Base-by-base conservation (phyloP, 257 asterid genomes). In the Rhazya stricta region DNA sequence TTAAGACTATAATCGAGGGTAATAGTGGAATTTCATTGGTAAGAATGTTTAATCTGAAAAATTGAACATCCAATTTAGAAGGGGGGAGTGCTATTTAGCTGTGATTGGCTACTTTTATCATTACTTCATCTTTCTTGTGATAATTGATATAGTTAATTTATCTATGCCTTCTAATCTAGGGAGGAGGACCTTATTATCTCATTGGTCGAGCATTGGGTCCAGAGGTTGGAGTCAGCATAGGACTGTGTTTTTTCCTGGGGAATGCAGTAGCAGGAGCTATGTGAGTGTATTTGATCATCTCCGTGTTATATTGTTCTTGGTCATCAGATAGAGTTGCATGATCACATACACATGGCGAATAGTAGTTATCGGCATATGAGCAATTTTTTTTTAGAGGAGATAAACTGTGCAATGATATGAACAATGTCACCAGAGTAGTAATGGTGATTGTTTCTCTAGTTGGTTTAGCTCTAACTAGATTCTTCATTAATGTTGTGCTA, bases 181-280 rank as follows among this genome's bases (percentile, higher is more conserved):
- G 99, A 76, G 99, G 99, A 74, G 99, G 99, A 32, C 99, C 99
- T 77, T 94, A 94, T 82, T 94, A 94, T 86, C 97, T 94, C 72
- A 94, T 94, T 76, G 99, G 99, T 77, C 99, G 99, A 79, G 97
- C 99, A 77, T 88, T 94, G 93, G 97, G 97, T 81, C 99, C 99
- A 30, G 99, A 94, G 83, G 99, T 94, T 83, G 99, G 99, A 65
- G 97, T 94, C 69, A 94, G 99, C 94, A 94, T 94, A 68, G 99
- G 99, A 74, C 89, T 94, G 51, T 94, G 99, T 75, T 94, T 94
- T 89, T 94, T 94, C 88, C 96, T 94, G 71, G 99, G 99, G 84
- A 94, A 89, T 86, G 97, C 99, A 13, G 96, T 94, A 81, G 97
- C 97, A 74, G 99, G 97, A 76, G 90, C 99, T 68, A 95, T 94